These are phyloP conservation scores for Pichia sp. DNA, from an alignment of 1,139 yeast genomes.

Conservation along the genomic window DNA sequence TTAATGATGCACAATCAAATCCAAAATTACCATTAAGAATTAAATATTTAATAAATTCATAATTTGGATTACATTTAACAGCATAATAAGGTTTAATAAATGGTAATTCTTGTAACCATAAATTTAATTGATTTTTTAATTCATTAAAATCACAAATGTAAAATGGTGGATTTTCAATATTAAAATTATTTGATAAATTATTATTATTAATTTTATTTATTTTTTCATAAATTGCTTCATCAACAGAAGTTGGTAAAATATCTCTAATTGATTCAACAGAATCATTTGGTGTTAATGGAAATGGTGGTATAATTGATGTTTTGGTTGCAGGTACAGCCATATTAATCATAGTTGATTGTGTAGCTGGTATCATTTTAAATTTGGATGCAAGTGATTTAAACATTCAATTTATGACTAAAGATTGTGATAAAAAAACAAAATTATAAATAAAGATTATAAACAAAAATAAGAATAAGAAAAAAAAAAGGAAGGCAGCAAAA, in stretches of 20 bases:
- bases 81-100: slow-evolving; percentile 83
- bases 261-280: slow-evolving; percentile 4
- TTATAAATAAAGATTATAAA: neutral
- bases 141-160: slow-evolving; percentile 83
- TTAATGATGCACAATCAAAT: slow-evolving; percentile 91
- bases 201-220: neutral
- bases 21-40: slow-evolving; percentile 55
- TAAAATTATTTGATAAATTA: neutral
- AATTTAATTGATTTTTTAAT: slow-evolving; percentile 49
- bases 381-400: slow-evolving; percentile 8
- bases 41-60: slow-evolving; percentile 50
- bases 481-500: no score
- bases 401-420: slow-evolving; percentile 1
- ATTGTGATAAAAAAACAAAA: neutral
- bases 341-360: slow-evolving; percentile 3
- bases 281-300: slow-evolving; percentile 11
- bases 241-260: neutral
- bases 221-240: slow-evolving; percentile 3
- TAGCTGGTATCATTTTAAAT: slow-evolving; percentile 7
- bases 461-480: no score
- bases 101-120: slow-evolving; percentile 66
- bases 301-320: neutral
- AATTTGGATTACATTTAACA: slow-evolving; percentile 85
- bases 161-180: slow-evolving; percentile 71
- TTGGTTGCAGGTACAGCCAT: neutral